phyloP scores from a whole-genome alignment of 2,329 filamentous ascomycete genomes.

The Pseudopyrenochaeta lycopersici region DNA sequence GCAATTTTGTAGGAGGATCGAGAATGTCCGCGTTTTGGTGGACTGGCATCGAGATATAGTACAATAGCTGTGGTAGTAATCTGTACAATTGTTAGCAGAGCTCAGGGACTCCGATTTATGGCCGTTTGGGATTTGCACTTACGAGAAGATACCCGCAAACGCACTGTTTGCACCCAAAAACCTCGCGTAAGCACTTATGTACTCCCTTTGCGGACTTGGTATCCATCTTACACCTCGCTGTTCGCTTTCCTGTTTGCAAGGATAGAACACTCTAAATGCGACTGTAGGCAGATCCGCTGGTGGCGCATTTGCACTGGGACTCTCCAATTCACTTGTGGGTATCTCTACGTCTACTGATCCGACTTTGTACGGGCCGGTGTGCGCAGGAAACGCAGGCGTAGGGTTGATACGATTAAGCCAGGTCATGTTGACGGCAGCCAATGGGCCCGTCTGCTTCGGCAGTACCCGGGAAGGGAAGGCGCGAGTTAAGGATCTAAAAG shows the following conservation, averaged over 20 bases:
- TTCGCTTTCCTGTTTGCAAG: slow-evolving; percentile 51
- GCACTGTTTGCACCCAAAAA: slow-evolving; percentile 74
- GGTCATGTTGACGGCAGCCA: slow-evolving; percentile 43
- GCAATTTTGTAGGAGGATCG: slow-evolving; percentile 54
- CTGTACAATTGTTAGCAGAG: slow-evolving; percentile 49
- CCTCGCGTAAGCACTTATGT: slow-evolving; percentile 77
- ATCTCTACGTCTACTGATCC: slow-evolving; percentile 85
- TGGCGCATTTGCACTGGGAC: slow-evolving; percentile 62
- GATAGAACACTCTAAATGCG: slow-evolving; percentile 85
- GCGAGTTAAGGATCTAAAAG: slow-evolving; percentile 28
- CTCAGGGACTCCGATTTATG: not conserved
- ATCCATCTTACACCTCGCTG: slow-evolving; percentile 77
- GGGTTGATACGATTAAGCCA: slow-evolving; percentile 65
- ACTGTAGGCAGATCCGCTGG: slow-evolving; percentile 70
- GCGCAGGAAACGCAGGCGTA: slow-evolving; percentile 76
- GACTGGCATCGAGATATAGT: slow-evolving; percentile 77
- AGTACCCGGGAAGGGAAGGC: slow-evolving; percentile 21
- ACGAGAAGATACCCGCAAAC: slow-evolving; percentile 52
- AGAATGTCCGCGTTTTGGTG: slow-evolving; percentile 75
- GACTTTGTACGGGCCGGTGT: slow-evolving; percentile 80
- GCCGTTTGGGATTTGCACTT: slow-evolving; percentile 10
- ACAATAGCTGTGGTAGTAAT: slow-evolving; percentile 73
- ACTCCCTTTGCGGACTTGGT: slow-evolving; percentile 76
- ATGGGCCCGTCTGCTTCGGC: slow-evolving; percentile 11
- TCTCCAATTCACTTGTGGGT: slow-evolving; percentile 64